phyloP scores from a whole-genome alignment of 176 grass and related monocot species.

The Phyllostachys edulis region DNA sequence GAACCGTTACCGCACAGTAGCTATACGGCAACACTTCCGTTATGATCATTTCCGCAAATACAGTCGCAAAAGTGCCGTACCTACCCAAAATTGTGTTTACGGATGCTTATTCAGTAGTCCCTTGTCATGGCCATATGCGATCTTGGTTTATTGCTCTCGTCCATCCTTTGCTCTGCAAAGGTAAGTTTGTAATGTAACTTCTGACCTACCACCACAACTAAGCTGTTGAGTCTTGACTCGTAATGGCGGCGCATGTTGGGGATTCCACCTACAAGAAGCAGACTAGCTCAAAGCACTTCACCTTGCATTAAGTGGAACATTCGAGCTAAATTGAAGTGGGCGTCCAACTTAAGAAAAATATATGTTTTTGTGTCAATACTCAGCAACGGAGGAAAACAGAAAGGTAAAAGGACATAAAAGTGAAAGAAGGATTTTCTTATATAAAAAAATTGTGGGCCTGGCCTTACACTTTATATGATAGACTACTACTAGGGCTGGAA shows the following conservation, averaged over 20 bases:
- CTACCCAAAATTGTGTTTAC: no score
- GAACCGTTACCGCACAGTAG: no score
- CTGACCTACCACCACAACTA: not conserved
- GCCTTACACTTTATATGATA: not conserved
- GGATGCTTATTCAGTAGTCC: not conserved
- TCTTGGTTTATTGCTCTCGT: not conserved
- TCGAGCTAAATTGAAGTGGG: not conserved
- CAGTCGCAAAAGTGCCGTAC: no score
- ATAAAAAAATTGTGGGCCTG: not conserved
- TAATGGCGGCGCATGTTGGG: not conserved
- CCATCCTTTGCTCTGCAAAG: conserved; percentile 15
- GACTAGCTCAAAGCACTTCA: not conserved
- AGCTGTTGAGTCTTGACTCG: not conserved
- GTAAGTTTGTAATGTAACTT: not conserved
- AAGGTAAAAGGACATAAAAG: not conserved
- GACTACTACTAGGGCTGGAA: no score
- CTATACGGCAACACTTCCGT: no score
- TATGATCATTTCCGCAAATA: no score
- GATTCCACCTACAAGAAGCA: not conserved
- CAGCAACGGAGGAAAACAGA: not conserved
- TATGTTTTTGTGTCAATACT: not conserved
- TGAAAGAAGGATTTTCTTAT: not conserved
- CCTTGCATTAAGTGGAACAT: conserved; percentile 13
- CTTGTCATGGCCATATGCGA: not conserved
- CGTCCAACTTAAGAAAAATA: conserved; percentile 3